Percentiles rank a stretch among this genome's conserved stretches.
Evolutionary conservation across 768 basidiomycete species (phyloP).

Genomic region (Xerocomus spinulosus): DNA sequence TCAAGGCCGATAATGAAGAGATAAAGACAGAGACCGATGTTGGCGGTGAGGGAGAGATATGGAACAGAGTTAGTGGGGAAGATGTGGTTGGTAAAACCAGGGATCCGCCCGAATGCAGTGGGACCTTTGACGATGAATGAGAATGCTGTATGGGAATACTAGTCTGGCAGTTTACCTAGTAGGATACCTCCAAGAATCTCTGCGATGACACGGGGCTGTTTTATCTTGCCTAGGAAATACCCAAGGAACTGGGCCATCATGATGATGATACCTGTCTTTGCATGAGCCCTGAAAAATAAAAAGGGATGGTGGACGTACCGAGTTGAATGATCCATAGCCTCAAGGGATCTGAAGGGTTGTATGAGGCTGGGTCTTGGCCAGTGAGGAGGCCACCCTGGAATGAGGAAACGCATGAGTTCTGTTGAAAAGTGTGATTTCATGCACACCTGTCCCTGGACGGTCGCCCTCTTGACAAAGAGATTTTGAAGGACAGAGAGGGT

Average conservation of each 20-base stretch:
- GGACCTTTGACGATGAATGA: slow-evolving; percentile 25
- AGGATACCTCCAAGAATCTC: slow-evolving; percentile 90
- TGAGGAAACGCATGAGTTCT: neutral
- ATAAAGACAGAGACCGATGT: slow-evolving; percentile 84
- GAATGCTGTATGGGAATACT: slow-evolving; percentile 56
- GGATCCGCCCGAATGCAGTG: slow-evolving; percentile 74
- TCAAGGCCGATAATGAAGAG: slow-evolving; percentile 92
- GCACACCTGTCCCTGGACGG: slow-evolving; percentile 28
- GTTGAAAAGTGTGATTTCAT: neutral
- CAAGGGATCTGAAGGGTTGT: slow-evolving; percentile 64
- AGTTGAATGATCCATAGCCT: slow-evolving; percentile 75
- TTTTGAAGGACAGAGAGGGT: slow-evolving; percentile 18
- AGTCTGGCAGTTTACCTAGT: slow-evolving; percentile 46
- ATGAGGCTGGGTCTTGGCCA: slow-evolving; percentile 66
- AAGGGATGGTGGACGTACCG: slow-evolving; percentile 37
- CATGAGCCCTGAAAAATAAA: neutral
- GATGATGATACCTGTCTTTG: slow-evolving; percentile 59
- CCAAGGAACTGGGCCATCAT: slow-evolving; percentile 77
- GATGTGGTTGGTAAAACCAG: slow-evolving; percentile 80
- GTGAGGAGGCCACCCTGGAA: slow-evolving; percentile 69
- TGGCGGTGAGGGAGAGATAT: slow-evolving; percentile 82
- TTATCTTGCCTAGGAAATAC: slow-evolving; percentile 58
- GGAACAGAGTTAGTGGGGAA: slow-evolving; percentile 70
- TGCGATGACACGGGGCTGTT: slow-evolving; percentile 90
- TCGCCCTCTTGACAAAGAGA: slow-evolving; percentile 15